Evolutionary conservation across 148 eudicot species (phyloP).

Genomic region (Silene uniflora): DNA sequence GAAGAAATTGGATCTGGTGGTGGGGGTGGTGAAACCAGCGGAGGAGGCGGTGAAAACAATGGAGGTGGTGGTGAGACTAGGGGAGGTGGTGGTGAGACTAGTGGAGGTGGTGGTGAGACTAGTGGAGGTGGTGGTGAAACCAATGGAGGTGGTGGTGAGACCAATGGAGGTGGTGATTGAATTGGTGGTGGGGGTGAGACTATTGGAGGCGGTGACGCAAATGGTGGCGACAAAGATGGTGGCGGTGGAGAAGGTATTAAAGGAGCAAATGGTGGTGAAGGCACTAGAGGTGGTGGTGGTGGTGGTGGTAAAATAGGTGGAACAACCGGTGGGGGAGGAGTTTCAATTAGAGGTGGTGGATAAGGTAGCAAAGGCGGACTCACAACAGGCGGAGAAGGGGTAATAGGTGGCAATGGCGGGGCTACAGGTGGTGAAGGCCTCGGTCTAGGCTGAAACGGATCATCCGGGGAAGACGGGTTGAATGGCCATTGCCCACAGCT

Average conservation of each 20-base stretch:
- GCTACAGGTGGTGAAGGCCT: constrained; percentile 22
- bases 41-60: not conserved
- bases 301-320: constrained; percentile 10
- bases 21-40: constrained; percentile 11
- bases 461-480: constrained; percentile 17
- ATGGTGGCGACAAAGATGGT: constrained; percentile 3
- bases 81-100: not conserved
- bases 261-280: constrained; percentile 15
- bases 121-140: not conserved
- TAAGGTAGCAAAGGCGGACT: constrained; percentile 9
- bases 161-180: not conserved
- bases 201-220: not conserved
- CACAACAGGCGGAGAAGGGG: constrained; percentile 6
- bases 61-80: not conserved
- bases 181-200: not conserved
- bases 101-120: constrained; percentile 11
- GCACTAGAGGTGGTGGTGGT: constrained; percentile 7
- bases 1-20: not conserved
- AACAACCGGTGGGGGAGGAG: constrained; percentile 9
- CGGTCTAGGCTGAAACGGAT: constrained; percentile 27
- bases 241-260: constrained; percentile 2
- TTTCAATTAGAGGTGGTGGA: not conserved
- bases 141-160: constrained; percentile 9
- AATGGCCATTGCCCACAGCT: constrained; percentile 32
- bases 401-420: constrained; percentile 18